Conservation (phyloP, 257 asterid genomes). For the Solanum gracilifrons region DNA sequence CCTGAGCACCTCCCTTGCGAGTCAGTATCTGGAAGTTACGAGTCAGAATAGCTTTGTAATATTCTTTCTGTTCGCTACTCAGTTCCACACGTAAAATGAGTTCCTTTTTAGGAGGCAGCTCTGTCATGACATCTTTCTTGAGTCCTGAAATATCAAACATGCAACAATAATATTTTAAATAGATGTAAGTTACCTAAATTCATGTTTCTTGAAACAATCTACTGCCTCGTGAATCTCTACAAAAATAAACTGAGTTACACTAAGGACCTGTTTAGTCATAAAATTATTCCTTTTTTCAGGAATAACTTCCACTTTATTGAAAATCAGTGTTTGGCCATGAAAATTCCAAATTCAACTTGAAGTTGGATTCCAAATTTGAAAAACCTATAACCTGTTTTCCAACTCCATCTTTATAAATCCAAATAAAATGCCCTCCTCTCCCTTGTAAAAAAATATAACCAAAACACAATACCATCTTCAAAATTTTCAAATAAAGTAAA, state of each 20-base stretch:
- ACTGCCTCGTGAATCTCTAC: neutral
- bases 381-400: neutral
- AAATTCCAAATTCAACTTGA: neutral
- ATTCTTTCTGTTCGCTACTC: slow-evolving; percentile 92
- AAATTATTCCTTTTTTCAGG: neutral
- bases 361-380: neutral
- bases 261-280: neutral
- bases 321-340: neutral
- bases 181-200: neutral
- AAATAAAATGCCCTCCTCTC: neutral
- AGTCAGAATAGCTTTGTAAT: slow-evolving; percentile 90
- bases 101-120: slow-evolving; percentile 91
- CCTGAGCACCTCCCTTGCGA: slow-evolving; percentile 98
- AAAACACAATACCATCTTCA: neutral
- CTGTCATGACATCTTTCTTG: slow-evolving; percentile 94
- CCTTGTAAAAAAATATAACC: neutral
- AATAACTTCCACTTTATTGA: neutral
- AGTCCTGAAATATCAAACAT: slow-evolving; percentile 51
- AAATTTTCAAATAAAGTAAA: neutral
- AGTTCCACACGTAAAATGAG: slow-evolving; percentile 89
- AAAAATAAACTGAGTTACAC: neutral
- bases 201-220: neutral
- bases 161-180: neutral
- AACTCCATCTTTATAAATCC: neutral
- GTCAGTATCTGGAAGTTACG: slow-evolving; percentile 89